These are phyloP conservation scores for Aspergillus conjunctus DNA, from an alignment of 495 filamentous ascomycete genomes.

Conservation along the genomic window DNA sequence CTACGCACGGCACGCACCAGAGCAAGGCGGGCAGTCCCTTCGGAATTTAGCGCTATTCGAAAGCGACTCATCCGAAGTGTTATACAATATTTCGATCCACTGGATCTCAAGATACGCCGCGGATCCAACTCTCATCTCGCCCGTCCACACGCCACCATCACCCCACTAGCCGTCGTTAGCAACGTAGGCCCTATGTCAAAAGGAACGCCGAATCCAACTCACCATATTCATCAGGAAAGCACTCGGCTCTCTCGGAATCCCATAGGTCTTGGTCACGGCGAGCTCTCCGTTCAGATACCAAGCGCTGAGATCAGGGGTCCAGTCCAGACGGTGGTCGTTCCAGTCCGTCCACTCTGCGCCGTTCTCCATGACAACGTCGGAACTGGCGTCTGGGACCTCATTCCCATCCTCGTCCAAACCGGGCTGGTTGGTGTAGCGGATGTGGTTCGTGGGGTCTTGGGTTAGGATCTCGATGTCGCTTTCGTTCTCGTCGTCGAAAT, in stretches of 20 bases:
- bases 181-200: background rate
- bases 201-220: background rate
- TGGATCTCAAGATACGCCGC: conserved; percentile 11
- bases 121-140: background rate
- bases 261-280: conserved; percentile 6
- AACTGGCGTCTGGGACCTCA: conserved; percentile 4
- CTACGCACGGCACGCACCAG: background rate
- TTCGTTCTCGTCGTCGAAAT: conserved; percentile 11
- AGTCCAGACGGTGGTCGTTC: conserved; percentile 12
- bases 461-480: conserved; percentile 16
- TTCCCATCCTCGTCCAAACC: conserved; percentile 9
- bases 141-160: conserved; percentile 7
- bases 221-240: conserved; percentile 3
- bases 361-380: background rate
- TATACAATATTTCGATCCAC: conserved; percentile 14
- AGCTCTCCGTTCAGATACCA: conserved; percentile 9
- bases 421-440: conserved; percentile 14
- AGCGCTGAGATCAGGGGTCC: conserved; percentile 8
- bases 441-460: background rate
- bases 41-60: background rate
- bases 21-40: background rate
- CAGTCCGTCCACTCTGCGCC: conserved; percentile 10
- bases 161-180: conserved; percentile 6
- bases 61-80: background rate
- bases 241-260: conserved; percentile 8